A percentile compares a stretch with the other conserved stretches of the same genome.
Evolutionary conservation across 306 rosid genomes (phyloP).

Genomic region (Casuarina cunninghamiana): DNA sequence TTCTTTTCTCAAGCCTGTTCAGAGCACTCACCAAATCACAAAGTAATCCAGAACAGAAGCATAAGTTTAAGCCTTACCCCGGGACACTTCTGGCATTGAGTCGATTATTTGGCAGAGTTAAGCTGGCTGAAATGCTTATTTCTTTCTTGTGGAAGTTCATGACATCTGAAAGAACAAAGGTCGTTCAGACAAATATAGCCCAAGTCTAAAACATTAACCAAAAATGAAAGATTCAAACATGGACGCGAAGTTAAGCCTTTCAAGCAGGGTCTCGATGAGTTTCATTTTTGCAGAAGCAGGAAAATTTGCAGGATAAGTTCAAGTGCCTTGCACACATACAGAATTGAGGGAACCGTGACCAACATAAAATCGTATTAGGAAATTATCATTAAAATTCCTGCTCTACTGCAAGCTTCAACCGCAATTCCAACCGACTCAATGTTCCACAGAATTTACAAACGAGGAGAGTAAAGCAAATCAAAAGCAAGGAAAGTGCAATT

Average conservation of each 20-base stretch:
- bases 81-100: too few relatives aligned
- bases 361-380: neutral
- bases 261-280: neutral
- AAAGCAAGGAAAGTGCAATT: constrained; percentile 29
- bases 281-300: neutral
- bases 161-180: neutral
- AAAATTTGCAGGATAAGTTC: neutral
- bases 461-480: constrained; percentile 50
- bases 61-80: neutral
- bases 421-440: constrained; percentile 55
- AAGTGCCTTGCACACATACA: neutral
- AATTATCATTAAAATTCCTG: constrained; percentile 35
- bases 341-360: neutral
- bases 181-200: neutral
- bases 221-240: neutral
- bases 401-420: constrained; percentile 51
- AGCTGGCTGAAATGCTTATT: too few relatives aligned
- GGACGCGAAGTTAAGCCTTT: neutral
- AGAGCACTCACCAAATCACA: neutral
- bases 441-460: constrained; percentile 63
- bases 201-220: neutral
- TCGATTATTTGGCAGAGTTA: too few relatives aligned
- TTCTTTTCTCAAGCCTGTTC: neutral
- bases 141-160: too few relatives aligned
- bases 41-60: neutral